Conservation (phyloP, 1,139 yeast genomes). For the Eremothecium gossypii region DNA sequence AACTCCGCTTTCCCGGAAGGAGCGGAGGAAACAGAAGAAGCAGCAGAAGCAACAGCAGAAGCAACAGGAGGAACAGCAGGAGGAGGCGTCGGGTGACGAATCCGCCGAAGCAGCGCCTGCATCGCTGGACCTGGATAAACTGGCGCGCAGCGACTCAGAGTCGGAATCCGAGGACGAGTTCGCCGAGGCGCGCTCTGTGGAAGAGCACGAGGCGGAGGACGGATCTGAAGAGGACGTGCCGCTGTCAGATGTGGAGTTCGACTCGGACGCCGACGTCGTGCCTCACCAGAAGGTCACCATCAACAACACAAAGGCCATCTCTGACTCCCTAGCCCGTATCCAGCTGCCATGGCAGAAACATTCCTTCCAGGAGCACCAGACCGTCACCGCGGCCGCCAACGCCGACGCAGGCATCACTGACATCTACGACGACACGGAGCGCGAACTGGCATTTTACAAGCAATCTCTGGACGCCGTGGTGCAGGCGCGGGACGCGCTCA, state of each 20-base stretch:
- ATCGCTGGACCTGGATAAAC: constrained; percentile 39
- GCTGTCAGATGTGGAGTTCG: constrained; percentile 69
- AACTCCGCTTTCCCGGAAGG: constrained; percentile 45
- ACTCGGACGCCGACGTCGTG: constrained; percentile 78
- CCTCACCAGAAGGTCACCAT: constrained; percentile 84
- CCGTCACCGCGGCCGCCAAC: constrained; percentile 51
- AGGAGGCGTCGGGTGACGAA: constrained; percentile 23
- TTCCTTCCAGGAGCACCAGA: constrained; percentile 76
- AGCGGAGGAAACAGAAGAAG: constrained; percentile 54
- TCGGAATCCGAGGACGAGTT: constrained; percentile 38
- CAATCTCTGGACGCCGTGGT: constrained; percentile 84
- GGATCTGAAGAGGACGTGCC: constrained; percentile 60
- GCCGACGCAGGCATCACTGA: constrained; percentile 68
- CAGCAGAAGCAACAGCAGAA: constrained; percentile 27
- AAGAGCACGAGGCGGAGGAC: constrained; percentile 34
- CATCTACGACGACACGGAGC: constrained; percentile 89
- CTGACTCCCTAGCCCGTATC: constrained; percentile 58
- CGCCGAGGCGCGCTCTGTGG: constrained; percentile 35
- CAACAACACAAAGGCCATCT: constrained; percentile 62
- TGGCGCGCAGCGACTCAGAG: constrained; percentile 47
- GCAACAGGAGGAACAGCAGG: constrained; percentile 24
- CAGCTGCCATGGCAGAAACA: constrained; percentile 63
- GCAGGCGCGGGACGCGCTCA: constrained; percentile 57
- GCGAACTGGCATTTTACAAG: constrained; percentile 76
- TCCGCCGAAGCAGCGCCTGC: constrained; percentile 27